Base-by-base conservation (phyloP, 2,329 filamentous ascomycete genomes). In the Domatiomyces catenatus region DNA sequence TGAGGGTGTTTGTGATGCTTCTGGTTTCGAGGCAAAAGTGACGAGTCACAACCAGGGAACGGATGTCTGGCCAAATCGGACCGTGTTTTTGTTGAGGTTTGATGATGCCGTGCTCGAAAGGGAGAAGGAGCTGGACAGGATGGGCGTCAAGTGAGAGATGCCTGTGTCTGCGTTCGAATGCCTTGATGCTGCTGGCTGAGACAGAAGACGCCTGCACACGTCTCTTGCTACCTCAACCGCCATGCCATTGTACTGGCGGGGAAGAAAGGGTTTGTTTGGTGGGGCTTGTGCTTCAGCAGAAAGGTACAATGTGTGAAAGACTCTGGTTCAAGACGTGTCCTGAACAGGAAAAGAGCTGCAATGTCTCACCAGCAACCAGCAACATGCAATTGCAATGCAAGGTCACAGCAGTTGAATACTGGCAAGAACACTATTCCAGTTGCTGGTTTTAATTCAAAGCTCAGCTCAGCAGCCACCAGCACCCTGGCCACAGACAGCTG, bases 61-160 rank as follows among this genome's bases (percentile, higher is more conserved):
- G 54, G 86, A 90, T 62, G 83, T 96, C 80, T 96, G 90, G 89
- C 92, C 92, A 0, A 86, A 86, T 32, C 86, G 92, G 72, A 98
- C 92, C 44, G 89, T 98, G 28, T 98, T 95, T 64, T 67, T 98
- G 65, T 81, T 98, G 63, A 88, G 90, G 68, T 98, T 98, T 65
- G 81, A 86, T 57, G 75, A 81, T n/a, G 85, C 87, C 66, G 90
- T 96, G 43, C 72, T 96, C 66, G 90, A 96, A 72, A 75, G 92
- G 64, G 92, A 98, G 74, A 82, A 82, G 54, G 84, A 87, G 61
- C 66, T 94, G 60, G 83, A 80, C 52, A 80, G 83, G 68, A 70
- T 69, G 3, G 72, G 72, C 8, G 61, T 71, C 19, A 72, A 71
- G 66, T 71, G 60, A 62, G 47, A 10, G 28, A 32, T 32, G 28